Evolutionary conservation across 805 yeast species (phyloP).

Genomic region (Myxozyma udenii): DNA sequence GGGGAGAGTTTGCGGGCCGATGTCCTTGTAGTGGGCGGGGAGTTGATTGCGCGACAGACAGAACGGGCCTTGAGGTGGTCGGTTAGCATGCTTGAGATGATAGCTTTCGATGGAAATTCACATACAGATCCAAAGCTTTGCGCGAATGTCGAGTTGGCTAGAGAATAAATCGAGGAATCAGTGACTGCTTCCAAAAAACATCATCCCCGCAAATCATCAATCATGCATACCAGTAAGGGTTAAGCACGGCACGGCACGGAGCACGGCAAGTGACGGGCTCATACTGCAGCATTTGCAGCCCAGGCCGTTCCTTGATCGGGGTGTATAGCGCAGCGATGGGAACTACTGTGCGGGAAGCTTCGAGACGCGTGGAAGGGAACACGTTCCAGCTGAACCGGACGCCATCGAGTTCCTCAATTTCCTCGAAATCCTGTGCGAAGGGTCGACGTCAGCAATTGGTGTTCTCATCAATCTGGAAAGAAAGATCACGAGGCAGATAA

Average conservation of each 20-base stretch:
- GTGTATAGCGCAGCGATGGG: conserved; percentile 94
- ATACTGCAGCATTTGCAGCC: conserved; percentile 71
- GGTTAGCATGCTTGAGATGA: not conserved
- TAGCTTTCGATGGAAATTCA: not conserved
- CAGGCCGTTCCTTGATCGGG: conserved; percentile 80
- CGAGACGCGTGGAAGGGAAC: conserved; percentile 83
- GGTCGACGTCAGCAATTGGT: not conserved
- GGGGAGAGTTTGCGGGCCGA: conserved; percentile 74
- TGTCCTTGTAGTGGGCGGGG: conserved; percentile 76
- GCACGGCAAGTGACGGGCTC: conserved; percentile 82
- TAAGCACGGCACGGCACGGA: conserved; percentile 78
- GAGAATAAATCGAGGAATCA: not conserved
- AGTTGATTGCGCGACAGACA: conserved; percentile 75
- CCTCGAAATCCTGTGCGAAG: conserved; percentile 50
- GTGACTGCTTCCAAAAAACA: not conserved
- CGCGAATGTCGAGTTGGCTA: conserved; percentile 64
- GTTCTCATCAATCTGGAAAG: not conserved
- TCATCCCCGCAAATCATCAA: conserved; percentile 4
- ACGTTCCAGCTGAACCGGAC: conserved; percentile 79
- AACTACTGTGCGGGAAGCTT: conserved; percentile 85
- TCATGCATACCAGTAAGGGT: conserved; percentile 62
- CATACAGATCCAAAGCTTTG: conserved; percentile 72
- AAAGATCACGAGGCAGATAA: not conserved
- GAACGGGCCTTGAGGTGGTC: conserved; percentile 46
- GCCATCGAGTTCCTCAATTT: conserved; percentile 60